phyloP scores from a whole-genome alignment of 1,284 basidiomycete genomes.

The Tranzscheliella williamsii region DNA sequence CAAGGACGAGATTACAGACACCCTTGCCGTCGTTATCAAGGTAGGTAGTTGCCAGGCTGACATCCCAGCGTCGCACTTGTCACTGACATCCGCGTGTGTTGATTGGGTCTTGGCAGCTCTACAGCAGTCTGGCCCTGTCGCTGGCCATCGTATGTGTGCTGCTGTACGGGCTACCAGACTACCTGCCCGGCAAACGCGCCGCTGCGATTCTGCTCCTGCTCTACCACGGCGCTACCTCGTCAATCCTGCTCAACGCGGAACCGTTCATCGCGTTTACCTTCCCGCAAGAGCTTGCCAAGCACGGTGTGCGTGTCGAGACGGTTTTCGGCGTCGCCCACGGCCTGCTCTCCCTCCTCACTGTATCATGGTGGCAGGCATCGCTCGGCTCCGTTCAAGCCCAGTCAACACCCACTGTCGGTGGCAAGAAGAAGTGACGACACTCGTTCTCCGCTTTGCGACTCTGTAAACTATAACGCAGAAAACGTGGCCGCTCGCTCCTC shows the following conservation, averaged over 20 bases:
- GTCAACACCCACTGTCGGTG: not conserved
- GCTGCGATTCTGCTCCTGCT: slow-evolving; percentile 74
- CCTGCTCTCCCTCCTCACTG: slow-evolving; percentile 24
- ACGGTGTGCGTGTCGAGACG: slow-evolving; percentile 15
- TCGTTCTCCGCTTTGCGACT: no score
- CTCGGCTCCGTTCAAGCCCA: slow-evolving; percentile 20
- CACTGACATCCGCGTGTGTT: not conserved
- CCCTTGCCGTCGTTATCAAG: slow-evolving; percentile 74
- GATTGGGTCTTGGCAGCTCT: slow-evolving; percentile 8
- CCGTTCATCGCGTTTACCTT: slow-evolving; percentile 76
- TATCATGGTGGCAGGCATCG: slow-evolving; percentile 35
- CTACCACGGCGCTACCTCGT: slow-evolving; percentile 75
- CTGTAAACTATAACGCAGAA: no score
- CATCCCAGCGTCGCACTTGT: not conserved
- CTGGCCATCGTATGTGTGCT: slow-evolving; percentile 32
- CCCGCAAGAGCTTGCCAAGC: slow-evolving; percentile 65
- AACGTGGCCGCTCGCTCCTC: no score
- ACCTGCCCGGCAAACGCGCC: slow-evolving; percentile 79
- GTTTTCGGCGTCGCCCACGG: slow-evolving; percentile 32
- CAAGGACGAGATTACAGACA: slow-evolving; percentile 74
- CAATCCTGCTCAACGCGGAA: slow-evolving; percentile 74
- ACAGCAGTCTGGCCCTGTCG: slow-evolving; percentile 12
- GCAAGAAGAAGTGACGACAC: not conserved
- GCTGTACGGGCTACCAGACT: slow-evolving; percentile 65
- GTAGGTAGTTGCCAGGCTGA: slow-evolving; percentile 60